Base-by-base conservation (phyloP, 2,329 filamentous ascomycete species). In the Dryadomyces sulphureus region DNA sequence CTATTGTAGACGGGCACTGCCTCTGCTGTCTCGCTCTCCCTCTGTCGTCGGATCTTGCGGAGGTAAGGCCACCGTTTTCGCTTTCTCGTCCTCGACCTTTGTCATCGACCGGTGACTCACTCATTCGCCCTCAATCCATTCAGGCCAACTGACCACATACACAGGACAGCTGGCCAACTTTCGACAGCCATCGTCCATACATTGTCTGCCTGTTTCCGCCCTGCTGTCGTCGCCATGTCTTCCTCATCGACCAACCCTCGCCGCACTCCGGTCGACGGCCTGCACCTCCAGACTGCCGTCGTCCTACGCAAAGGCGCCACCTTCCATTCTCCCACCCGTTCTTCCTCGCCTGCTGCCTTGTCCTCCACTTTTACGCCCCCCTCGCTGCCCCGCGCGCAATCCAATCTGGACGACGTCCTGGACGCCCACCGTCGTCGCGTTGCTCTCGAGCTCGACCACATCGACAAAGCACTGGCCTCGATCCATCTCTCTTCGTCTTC, bases 231-330 rank as follows among this genome's bases (percentile, higher is more conserved):
- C n/a, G 46, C 39, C 49, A 52, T 54, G 50, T 35, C 50, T 39
- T 52, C 50, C 16, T 32, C 50, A 41, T 52, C 50, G 11, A 35
- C 60, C 59, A 66, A 65, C 54, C 62, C 63, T 34, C 62, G 60
- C 52, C 59, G 58, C 52, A 60, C 60, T 52, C 61, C 63, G 59
- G 61, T 66, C 57, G 57, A 63, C 60, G 64, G 57, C 54, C 57
- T 72, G 54, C 62, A 59, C 51, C 61, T 72, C 64, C 72, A 73
- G 61, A 72, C 68, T 55, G 73, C 68, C 62, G 65, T 73, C 61
- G 65, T 68, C 61, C 72, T 87, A 62, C 73, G 69, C 60, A 87
- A 86, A 67, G 79, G 79, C 57, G 77, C 81, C 46, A 86, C 83
- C 55, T 78, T 77, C 55, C 72, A 76, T 55, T 73, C 73, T 60